Evolutionary conservation across 768 basidiomycete genomes (phyloP).

Genomic region (Pleurotus tuoliensis): DNA sequence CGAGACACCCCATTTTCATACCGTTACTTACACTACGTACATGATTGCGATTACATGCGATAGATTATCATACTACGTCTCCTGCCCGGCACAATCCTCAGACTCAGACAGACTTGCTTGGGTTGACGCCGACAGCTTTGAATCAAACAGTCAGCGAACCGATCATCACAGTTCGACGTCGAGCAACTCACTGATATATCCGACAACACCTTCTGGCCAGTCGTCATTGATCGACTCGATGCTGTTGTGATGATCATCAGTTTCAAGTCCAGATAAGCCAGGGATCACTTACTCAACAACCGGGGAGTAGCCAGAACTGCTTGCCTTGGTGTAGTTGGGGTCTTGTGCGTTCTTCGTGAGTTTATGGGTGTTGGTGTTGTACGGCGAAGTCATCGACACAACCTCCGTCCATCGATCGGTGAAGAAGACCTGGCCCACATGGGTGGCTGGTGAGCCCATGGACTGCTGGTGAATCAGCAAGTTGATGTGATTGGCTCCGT

Average conservation of each 20-base stretch:
- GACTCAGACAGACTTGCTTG: slow-evolving; percentile 12
- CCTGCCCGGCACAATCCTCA: not conserved
- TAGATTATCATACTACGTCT: not conserved
- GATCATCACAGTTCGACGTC: not conserved
- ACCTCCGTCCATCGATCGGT: slow-evolving; percentile 30
- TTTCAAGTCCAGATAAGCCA: not conserved
- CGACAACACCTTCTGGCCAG: slow-evolving; percentile 25
- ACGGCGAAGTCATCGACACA: slow-evolving; percentile 23
- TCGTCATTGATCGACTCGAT: slow-evolving; percentile 23
- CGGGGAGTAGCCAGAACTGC: slow-evolving; percentile 21
- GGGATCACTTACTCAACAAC: slow-evolving; percentile 20
- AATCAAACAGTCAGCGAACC: not conserved
- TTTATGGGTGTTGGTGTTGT: slow-evolving; percentile 25
- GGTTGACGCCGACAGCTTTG: slow-evolving; percentile 24
- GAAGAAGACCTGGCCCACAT: slow-evolving; percentile 38
- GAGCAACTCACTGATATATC: slow-evolving; percentile 20
- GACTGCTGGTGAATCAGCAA: slow-evolving; percentile 29
- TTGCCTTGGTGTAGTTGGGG: slow-evolving; percentile 20
- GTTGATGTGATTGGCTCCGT: slow-evolving; percentile 33
- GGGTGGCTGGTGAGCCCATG: slow-evolving; percentile 20
- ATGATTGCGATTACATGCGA: slow-evolving; percentile 3
- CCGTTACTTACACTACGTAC: not conserved
- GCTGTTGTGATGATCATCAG: slow-evolving; percentile 10
- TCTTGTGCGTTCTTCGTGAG: slow-evolving; percentile 28
- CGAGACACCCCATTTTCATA: too few species aligned